Evolutionary conservation across 139 green algal species (phyloP), one percentile per base, ranked within the genome.

Genomic region (Chlorella sp.): DNA sequence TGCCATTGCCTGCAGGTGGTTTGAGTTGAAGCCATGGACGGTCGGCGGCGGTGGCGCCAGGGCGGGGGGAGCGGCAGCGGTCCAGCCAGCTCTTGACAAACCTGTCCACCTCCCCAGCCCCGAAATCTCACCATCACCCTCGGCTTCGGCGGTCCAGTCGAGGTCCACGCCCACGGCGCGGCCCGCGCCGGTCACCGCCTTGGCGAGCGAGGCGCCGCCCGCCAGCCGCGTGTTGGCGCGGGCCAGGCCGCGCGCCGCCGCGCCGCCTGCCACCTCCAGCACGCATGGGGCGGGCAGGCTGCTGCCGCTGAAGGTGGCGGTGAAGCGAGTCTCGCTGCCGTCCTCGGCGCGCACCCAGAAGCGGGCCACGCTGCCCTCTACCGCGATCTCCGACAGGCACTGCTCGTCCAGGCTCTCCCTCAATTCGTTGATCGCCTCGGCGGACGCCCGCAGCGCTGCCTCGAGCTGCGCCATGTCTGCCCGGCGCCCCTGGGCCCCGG

Each of bases 161-260:
- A 88, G n/a, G 70, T 88, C 84, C 17, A 85, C 44, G 7, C 21
- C 73, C 3, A 85, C 67, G 23, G 30, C 51, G 9, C 64, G 44
- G 21, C 84, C 84, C n/a, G 80, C 67, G 11, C 72, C 36, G 11
- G 36, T 30, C 69, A 88, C 30, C 23, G 84, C 84, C 18, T 67
- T 65, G 0, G 39, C 18, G 0, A 88, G 60, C 4, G 30, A 47
- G n/a, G 32, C 55, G 20, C 15, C 4, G 13, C 2, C 56, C n/a
- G 74, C 56, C 36, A 88, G 73, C 75, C 84, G 84, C 30, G 28
- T 44, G 41, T 84, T 85, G n/a, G 80, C 39, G 38, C 73, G 55
- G 68, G 30, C 63, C 69, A 85, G 75, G 32, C 56, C 69, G 16
- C 23, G 69, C 30, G 68, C 38, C 11, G 30, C 57, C 34, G n/a